Percentiles rank a stretch among this genome's conserved stretches.
These are phyloP conservation scores for Cyberlindnera subsufficiens DNA, from an alignment of 805 yeast genomes.

Conservation along the genomic window DNA sequence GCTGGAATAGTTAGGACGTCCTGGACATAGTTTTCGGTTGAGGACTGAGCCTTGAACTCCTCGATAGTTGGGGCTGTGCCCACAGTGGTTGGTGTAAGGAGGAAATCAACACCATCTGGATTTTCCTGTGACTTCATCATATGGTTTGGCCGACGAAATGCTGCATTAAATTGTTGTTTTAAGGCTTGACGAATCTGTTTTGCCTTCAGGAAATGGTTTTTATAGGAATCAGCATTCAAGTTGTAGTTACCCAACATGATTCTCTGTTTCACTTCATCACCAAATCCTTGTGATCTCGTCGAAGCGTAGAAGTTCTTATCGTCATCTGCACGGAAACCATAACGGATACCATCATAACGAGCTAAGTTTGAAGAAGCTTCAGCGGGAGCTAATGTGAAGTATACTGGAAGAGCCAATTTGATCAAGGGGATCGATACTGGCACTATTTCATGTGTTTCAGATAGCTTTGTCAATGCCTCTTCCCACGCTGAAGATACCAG, in stretches of 20 bases:
- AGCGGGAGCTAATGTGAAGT: constrained; percentile 84
- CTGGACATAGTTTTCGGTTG: constrained; percentile 63
- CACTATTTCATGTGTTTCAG: constrained; percentile 39
- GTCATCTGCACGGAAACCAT: constrained; percentile 50
- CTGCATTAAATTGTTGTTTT: constrained; percentile 56
- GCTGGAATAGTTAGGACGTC: constrained; percentile 89
- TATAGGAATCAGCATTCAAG: constrained; percentile 62
- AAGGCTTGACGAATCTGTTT: constrained; percentile 55
- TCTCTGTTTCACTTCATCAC: constrained; percentile 78
- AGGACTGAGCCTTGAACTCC: constrained; percentile 38
- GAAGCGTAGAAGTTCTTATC: constrained; percentile 40
- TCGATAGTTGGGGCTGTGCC: constrained; percentile 47
- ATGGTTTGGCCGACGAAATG: constrained; percentile 50
- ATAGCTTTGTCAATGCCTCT: constrained; percentile 37
- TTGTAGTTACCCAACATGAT: constrained; percentile 83
- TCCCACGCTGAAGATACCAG: constrained; percentile 44
- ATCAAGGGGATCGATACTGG: constrained; percentile 70
- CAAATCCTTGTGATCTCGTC: constrained; percentile 66
- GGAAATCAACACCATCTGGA: constrained; percentile 52
- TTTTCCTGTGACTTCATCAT: constrained; percentile 21
- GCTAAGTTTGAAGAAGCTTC: constrained; percentile 93
- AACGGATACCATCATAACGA: constrained; percentile 85
- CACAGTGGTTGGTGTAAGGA: constrained; percentile 70
- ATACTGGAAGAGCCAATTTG: constrained; percentile 63
- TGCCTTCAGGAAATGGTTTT: constrained; percentile 74